Conservation (phyloP, 2,329 filamentous ascomycete genomes). For the Nectriaceae sp. region DNA sequence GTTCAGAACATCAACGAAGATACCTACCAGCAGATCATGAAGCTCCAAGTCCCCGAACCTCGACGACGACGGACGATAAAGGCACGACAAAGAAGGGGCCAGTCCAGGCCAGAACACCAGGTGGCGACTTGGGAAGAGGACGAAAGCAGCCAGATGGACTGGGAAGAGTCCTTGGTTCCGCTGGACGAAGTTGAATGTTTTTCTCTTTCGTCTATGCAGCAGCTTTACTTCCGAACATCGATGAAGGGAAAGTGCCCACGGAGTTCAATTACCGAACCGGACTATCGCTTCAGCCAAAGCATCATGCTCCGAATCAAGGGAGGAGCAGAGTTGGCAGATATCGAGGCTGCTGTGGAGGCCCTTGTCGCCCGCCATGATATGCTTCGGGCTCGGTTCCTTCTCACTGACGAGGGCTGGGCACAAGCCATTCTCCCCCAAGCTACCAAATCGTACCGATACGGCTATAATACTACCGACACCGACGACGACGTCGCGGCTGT, state of each 20-base stretch:
- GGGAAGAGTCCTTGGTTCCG: slow-evolving; percentile 32
- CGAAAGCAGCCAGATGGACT: too few species aligned
- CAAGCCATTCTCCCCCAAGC: slow-evolving; percentile 45
- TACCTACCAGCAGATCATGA: slow-evolving; percentile 47
- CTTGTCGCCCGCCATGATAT: slow-evolving; percentile 53
- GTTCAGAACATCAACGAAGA: slow-evolving; percentile 54
- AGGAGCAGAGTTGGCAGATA: slow-evolving; percentile 42
- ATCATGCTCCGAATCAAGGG: slow-evolving; percentile 48
- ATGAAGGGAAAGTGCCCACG: slow-evolving; percentile 40
- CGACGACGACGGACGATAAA: slow-evolving; percentile 8
- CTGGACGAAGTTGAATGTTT: slow-evolving; percentile 39
- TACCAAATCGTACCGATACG: slow-evolving; percentile 45
- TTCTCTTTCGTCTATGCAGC: slow-evolving; percentile 55
- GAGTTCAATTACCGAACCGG: slow-evolving; percentile 33
- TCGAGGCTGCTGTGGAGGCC: slow-evolving; percentile 50
- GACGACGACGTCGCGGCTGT: slow-evolving; percentile 44
- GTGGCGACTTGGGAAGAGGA: slow-evolving; percentile 34
- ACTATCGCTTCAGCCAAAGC: slow-evolving; percentile 53
- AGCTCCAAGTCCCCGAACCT: slow-evolving; percentile 45
- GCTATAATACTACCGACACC: slow-evolving; percentile 41
- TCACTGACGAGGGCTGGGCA: slow-evolving; percentile 43
- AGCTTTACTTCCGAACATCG: slow-evolving; percentile 51
- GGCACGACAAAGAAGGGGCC: slow-evolving; percentile 6
- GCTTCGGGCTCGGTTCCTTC: slow-evolving; percentile 49
- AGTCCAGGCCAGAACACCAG: slow-evolving; percentile 17